Conservation (phyloP, 495 filamentous ascomycete species). For the Neurospora sp. region DNA sequence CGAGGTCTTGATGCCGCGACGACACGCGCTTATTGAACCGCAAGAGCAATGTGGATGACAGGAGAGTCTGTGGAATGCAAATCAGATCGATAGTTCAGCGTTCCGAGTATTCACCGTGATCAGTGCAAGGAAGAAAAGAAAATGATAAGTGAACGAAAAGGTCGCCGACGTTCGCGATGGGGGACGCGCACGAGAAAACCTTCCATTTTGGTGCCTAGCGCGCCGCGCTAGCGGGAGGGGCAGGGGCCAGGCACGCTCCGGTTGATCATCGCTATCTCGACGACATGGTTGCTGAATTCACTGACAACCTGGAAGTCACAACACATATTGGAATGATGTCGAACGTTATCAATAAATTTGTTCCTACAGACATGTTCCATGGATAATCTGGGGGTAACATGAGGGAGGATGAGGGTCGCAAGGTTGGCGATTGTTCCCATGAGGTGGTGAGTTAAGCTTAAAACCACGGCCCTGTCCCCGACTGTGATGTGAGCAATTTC, state of each 20-base stretch:
- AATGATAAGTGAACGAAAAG: not conserved
- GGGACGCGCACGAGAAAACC: not conserved
- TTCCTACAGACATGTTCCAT: not conserved
- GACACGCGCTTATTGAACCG: not conserved
- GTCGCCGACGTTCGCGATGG: not conserved
- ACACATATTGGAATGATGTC: not conserved
- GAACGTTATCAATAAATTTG: not conserved
- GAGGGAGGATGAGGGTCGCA: not conserved
- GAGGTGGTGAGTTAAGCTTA: not conserved
- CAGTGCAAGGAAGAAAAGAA: not conserved
- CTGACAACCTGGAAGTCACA: not conserved
- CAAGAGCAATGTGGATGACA: not conserved
- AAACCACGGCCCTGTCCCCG: not conserved
- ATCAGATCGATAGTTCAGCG: not conserved
- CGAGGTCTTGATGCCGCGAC: not conserved
- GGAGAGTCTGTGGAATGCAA: not conserved
- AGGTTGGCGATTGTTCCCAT: not conserved
- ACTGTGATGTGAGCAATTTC: not conserved
- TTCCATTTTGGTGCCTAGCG: not conserved
- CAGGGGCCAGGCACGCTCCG: not conserved
- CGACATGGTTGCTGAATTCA: not conserved
- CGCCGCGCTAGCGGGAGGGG: not conserved
- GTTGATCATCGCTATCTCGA: not conserved
- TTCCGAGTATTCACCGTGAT: not conserved
- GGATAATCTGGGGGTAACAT: not conserved